These are phyloP conservation scores for Pseudonitzschia delicatissima DNA, from an alignment of 108 stramenopile genomes.

Conservation along the genomic window DNA sequence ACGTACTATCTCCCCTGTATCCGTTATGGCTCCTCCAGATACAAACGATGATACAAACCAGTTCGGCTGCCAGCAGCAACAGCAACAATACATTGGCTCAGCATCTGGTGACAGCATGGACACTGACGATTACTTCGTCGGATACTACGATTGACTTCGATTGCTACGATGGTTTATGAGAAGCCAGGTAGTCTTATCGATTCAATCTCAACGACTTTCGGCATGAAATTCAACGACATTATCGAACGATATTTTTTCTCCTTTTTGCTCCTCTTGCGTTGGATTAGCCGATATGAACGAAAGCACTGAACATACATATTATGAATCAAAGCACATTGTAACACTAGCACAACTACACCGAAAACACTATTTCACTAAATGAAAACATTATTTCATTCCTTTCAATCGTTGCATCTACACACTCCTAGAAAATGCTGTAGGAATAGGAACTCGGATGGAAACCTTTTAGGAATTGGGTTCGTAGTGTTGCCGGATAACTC, in stretches of 20 bases:
- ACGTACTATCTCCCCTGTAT: constrained; percentile 32
- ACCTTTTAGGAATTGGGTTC: no score
- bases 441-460: no score
- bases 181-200: constrained; percentile 3
- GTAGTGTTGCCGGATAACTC: no score
- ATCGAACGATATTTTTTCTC: background rate
- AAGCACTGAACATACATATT: background rate
- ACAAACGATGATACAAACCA: background rate
- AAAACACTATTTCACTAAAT: background rate
- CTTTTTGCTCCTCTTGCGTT: no score
- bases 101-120: background rate
- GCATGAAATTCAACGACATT: background rate
- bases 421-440: no score
- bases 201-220: background rate
- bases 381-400: background rate
- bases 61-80: constrained; percentile 6
- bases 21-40: constrained; percentile 25
- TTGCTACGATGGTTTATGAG: constrained; percentile 4
- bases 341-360: background rate
- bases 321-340: background rate
- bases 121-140: constrained; percentile 9
- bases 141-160: no score
- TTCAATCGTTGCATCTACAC: no score
- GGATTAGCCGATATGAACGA: background rate
- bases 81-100: background rate